Evolutionary conservation across 1,284 basidiomycete species (phyloP).

Genomic region (Hortiboletus rubellus): DNA sequence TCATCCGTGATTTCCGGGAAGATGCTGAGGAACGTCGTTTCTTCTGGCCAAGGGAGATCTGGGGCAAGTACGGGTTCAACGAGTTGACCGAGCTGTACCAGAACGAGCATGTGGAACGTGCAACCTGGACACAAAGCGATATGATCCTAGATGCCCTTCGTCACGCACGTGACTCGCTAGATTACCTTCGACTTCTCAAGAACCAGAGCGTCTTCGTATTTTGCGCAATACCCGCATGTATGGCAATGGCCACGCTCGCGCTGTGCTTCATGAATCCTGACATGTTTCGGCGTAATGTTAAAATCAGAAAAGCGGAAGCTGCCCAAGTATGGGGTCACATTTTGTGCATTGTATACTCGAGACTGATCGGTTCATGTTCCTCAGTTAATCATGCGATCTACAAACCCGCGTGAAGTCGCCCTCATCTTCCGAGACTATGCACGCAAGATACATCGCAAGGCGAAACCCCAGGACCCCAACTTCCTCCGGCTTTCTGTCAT

Average conservation of each 20-base stretch:
- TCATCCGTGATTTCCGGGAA: slow-evolving; percentile 94
- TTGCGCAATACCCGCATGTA: slow-evolving; percentile 92
- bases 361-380: background rate
- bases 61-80: slow-evolving; percentile 75
- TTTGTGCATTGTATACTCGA: background rate
- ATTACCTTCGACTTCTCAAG: slow-evolving; percentile 86
- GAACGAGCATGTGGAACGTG: slow-evolving; percentile 57
- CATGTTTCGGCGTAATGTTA: slow-evolving; percentile 91
- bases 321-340: slow-evolving; percentile 57
- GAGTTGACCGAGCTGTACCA: slow-evolving; percentile 65
- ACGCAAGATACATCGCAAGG: slow-evolving; percentile 80
- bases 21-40: slow-evolving; percentile 84
- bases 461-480: slow-evolving; percentile 82
- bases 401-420: slow-evolving; percentile 91
- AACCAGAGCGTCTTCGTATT: slow-evolving; percentile 97
- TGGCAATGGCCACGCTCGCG: slow-evolving; percentile 95
- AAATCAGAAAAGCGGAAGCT: slow-evolving; percentile 93
- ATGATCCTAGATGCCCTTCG: slow-evolving; percentile 91
- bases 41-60: slow-evolving; percentile 97
- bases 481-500: slow-evolving; percentile 80
- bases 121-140: slow-evolving; percentile 78
- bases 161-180: slow-evolving; percentile 84
- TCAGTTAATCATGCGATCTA: slow-evolving; percentile 87
- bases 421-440: slow-evolving; percentile 86
- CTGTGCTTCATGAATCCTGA: slow-evolving; percentile 91